These are phyloP conservation scores for Boletus rufocinnamomeus DNA, from an alignment of 768 basidiomycete species.

Conservation along the genomic window DNA sequence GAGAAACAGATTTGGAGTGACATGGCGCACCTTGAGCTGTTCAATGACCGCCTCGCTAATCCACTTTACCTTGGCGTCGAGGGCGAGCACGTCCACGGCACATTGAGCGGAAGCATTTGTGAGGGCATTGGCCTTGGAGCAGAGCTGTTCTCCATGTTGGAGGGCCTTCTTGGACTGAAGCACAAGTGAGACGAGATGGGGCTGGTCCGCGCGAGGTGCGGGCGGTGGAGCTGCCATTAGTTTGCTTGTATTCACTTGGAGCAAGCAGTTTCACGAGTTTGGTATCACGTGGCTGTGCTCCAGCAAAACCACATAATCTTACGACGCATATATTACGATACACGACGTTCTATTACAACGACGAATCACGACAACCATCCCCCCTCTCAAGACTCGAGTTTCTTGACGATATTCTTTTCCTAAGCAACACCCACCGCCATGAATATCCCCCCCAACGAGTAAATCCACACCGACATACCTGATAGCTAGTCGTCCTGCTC, in stretches of 20 bases:
- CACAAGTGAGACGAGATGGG: constrained; percentile 74
- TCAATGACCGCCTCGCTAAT: constrained; percentile 70
- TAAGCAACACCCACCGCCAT: constrained; percentile 7
- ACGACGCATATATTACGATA: background rate
- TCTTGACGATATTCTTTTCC: constrained; percentile 43
- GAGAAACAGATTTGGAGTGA: background rate
- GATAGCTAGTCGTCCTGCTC: constrained; percentile 41
- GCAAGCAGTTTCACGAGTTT: background rate
- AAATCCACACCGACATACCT: constrained; percentile 23
- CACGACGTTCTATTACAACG: constrained; percentile 1
- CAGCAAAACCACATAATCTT: background rate
- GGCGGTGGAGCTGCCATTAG: constrained; percentile 25
- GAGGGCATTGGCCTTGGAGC: constrained; percentile 61
- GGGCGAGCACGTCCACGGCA: constrained; percentile 69
- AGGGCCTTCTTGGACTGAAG: constrained; percentile 83
- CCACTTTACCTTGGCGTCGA: constrained; percentile 83
- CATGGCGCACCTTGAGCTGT: constrained; percentile 65
- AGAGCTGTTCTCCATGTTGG: constrained; percentile 75
- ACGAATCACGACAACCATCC: background rate
- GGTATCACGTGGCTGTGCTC: constrained; percentile 10
- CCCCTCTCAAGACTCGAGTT: constrained; percentile 3
- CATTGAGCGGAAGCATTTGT: constrained; percentile 67
- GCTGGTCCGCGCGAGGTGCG: constrained; percentile 40
- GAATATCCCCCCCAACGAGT: too few species aligned
- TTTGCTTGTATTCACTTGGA: background rate